Evolutionary conservation across 495 filamentous ascomycete species (phyloP), one percentile per base, ranked within the genome.

Genomic region (Apodospora peruviana): DNA sequence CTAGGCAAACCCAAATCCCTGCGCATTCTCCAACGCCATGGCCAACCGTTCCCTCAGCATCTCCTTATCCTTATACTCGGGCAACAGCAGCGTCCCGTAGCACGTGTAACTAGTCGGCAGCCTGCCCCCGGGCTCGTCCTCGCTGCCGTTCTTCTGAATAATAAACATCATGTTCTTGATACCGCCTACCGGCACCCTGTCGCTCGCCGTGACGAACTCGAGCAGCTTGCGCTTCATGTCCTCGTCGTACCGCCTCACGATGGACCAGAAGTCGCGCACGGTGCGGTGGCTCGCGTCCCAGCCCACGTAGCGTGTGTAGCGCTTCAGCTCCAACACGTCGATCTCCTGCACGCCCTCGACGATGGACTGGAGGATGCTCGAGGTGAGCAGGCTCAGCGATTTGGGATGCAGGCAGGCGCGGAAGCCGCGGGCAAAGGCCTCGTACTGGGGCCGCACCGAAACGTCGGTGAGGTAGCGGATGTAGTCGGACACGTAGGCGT

Each of bases 131-230:
- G 62, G 64, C 40, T 71, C 68, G 51, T 84, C 77, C 46, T 81
- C 82, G 39, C 78, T 77, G 8, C 88, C 90, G 61, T 89, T 88
- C 53, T 80, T 84, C 68, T 91, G 83, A 24, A 98, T 73, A 25
- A 84, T 77, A 64, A 98, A 97, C 68, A 83, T 80, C 40, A 96
- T 72, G 51, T 83, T 87, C 50, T 76, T 74, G 50, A 88, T 77
- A 10, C 91, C 91, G 32, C 85, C 88, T 1, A 95, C 86, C 0
- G 93, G 93, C 5, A 97, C 75, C 8, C 93, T 81, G 63, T 95
- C 90, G 64, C 84, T 91, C 3, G 90, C 90, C 19, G 93, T 98
- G 19, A 97, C 91, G 54, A 98, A 98, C 62, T 96, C 90, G 46
- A 98, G 72, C 40, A 98, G 71, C 57, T 76, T 76, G 25, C 80